phyloP scores from a whole-genome alignment of 768 basidiomycete genomes.

The Kwoniella heveanensis region DNA sequence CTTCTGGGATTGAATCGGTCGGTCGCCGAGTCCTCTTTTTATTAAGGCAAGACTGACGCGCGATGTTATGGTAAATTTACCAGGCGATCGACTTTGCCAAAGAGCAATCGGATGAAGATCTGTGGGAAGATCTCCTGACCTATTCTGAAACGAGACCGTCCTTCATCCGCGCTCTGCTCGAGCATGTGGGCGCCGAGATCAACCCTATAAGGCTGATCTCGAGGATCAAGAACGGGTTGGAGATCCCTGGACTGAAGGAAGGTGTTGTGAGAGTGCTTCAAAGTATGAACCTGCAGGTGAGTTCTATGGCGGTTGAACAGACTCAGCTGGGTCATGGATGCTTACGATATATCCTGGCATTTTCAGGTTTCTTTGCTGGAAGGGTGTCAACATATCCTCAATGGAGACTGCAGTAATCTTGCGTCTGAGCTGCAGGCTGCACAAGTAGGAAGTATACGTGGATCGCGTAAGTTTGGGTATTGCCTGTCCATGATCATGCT shows the following conservation, averaged over 20 bases:
- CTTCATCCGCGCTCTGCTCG: constrained; percentile 90
- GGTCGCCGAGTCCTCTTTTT: not conserved
- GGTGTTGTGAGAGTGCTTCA: constrained; percentile 96
- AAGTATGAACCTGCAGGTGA: constrained; percentile 80
- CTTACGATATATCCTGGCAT: not conserved
- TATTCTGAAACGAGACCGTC: constrained; percentile 97
- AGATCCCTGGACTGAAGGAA: constrained; percentile 91
- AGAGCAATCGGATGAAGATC: constrained; percentile 92
- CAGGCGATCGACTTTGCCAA: constrained; percentile 96
- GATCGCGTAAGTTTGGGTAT: constrained; percentile 68
- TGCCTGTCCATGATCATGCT: too few relatives aligned
- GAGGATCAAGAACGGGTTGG: constrained; percentile 91
- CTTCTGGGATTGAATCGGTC: not conserved
- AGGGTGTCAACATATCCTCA: constrained; percentile 83
- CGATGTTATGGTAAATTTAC: too few relatives aligned
- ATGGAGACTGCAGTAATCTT: constrained; percentile 77
- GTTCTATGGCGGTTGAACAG: constrained; percentile 2
- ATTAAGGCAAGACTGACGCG: too few relatives aligned
- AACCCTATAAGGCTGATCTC: constrained; percentile 91
- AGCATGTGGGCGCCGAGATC: constrained; percentile 95
- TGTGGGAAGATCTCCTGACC: constrained; percentile 93
- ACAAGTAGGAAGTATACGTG: constrained; percentile 78
- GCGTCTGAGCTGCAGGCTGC: constrained; percentile 69
- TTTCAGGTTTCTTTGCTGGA: constrained; percentile 86
- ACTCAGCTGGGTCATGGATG: not conserved